These are phyloP conservation scores for Sclerotiophoma versabilis DNA, from an alignment of 2,329 filamentous ascomycete genomes.

Conservation along the genomic window DNA sequence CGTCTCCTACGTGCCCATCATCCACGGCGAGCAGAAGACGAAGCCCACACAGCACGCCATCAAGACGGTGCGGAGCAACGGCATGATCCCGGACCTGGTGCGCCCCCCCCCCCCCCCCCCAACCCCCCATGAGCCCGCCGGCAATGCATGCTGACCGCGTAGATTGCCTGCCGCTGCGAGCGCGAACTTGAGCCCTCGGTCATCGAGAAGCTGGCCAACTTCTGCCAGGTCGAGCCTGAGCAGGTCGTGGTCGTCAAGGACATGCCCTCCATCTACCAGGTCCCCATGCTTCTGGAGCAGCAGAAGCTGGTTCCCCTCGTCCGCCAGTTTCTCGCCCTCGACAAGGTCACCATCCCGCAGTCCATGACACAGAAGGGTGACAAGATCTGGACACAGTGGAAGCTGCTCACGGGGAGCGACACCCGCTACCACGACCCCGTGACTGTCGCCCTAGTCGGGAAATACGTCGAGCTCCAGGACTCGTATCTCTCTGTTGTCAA, in stretches of 20 bases:
- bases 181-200: conserved; percentile 74
- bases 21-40: conserved; percentile 84
- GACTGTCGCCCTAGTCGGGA: conserved; percentile 86
- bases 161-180: conserved; percentile 94
- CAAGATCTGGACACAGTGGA: conserved; percentile 81
- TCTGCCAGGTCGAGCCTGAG: conserved; percentile 84
- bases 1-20: conserved; percentile 85
- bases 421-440: conserved; percentile 73
- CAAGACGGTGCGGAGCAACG: conserved; percentile 80
- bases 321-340: conserved; percentile 69
- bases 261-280: conserved; percentile 90
- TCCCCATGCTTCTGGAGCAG: conserved; percentile 87
- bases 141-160: conserved; percentile 3
- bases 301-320: conserved; percentile 78
- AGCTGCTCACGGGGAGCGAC: conserved; percentile 70
- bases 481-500: conserved; percentile 86
- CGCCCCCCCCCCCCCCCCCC: no score
- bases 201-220: conserved; percentile 85
- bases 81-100: conserved; percentile 68
- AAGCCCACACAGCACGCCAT: conserved; percentile 96
- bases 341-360: conserved; percentile 61
- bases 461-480: conserved; percentile 86
- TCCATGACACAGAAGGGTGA: conserved; percentile 68
- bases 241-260: conserved; percentile 89
- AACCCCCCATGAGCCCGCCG: no score